These are phyloP conservation scores for Leishmania arabica DNA, from an alignment of 208 protist species.

Conservation along the genomic window DNA sequence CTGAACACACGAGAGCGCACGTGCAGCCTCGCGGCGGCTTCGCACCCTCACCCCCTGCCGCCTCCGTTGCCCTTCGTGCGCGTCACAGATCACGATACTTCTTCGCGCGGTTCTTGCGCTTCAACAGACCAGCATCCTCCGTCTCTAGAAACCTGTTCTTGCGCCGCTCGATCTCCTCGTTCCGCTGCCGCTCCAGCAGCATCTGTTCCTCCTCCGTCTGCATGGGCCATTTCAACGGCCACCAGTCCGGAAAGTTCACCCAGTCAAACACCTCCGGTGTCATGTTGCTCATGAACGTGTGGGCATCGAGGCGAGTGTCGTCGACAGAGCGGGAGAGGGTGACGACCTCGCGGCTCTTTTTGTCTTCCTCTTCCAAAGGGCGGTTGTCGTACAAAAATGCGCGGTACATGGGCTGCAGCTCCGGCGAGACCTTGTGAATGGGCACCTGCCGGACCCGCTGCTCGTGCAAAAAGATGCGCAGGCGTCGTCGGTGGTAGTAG, in stretches of 20 bases:
- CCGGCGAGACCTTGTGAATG: constrained; percentile 79
- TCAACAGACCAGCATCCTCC: constrained; percentile 72
- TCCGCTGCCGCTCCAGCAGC: constrained; percentile 71
- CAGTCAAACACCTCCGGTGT: constrained; percentile 86
- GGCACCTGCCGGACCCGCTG: constrained; percentile 84
- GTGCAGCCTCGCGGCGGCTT: no score
- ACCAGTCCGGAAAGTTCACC: constrained; percentile 92
- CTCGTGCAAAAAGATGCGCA: constrained; percentile 70
- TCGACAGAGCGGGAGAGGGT: constrained; percentile 48
- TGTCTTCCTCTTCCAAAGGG: constrained; percentile 72
- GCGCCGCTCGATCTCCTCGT: constrained; percentile 79
- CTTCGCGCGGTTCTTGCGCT: constrained; percentile 74
- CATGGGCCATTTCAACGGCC: constrained; percentile 79
- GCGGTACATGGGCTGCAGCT: constrained; percentile 86
- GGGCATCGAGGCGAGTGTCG: constrained; percentile 72
- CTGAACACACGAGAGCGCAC: not conserved
- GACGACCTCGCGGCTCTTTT: constrained; percentile 48
- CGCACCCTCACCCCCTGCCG: not conserved
- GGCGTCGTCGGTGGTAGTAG: constrained; percentile 72
- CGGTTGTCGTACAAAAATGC: constrained; percentile 84
- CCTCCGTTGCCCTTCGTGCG: not conserved
- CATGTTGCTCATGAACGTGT: constrained; percentile 81
- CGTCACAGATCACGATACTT: constrained; percentile 61
- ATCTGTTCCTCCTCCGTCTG: constrained; percentile 83
- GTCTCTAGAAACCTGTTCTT: constrained; percentile 69